Conservation (phyloP, 371 early-diverging fungal genomes). For the Rhizopus arrhizus region DNA sequence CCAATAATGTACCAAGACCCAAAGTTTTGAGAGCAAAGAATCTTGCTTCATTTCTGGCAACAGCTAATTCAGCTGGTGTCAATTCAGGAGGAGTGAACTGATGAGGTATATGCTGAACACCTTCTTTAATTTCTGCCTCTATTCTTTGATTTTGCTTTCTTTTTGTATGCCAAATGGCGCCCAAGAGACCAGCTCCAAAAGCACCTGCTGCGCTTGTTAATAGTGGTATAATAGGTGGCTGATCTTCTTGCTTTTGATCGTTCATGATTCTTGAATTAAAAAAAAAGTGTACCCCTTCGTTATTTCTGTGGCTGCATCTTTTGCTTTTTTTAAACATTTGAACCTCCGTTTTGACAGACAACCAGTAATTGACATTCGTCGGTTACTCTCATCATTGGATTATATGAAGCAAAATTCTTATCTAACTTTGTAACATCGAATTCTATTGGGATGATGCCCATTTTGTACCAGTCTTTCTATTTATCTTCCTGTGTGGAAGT, state of each 20-base stretch:
- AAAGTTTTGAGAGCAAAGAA: slow-evolving; percentile 49
- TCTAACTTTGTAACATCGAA: too few relatives aligned
- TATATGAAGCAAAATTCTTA: too few relatives aligned
- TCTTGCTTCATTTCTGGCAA: slow-evolving; percentile 42
- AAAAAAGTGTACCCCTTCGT: too few relatives aligned
- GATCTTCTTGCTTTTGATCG: not conserved
- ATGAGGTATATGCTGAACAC: slow-evolving; percentile 16
- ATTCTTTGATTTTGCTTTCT: slow-evolving; percentile 43
- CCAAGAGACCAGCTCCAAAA: slow-evolving; percentile 48
- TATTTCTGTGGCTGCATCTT: too few relatives aligned
- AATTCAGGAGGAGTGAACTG: slow-evolving; percentile 38
- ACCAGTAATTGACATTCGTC: too few relatives aligned
- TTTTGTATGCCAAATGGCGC: slow-evolving; percentile 53
- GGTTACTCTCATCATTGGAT: too few relatives aligned
- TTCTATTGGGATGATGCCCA: too few relatives aligned
- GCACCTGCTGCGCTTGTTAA: slow-evolving; percentile 42
- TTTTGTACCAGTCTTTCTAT: too few relatives aligned
- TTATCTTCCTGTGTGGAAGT: too few relatives aligned
- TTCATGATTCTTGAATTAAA: not conserved
- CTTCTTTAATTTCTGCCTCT: slow-evolving; percentile 25
- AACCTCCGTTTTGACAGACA: too few relatives aligned
- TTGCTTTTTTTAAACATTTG: too few relatives aligned
- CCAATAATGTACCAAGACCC: slow-evolving; percentile 48
- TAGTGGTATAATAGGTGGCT: slow-evolving; percentile 25
- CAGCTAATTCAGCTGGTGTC: slow-evolving; percentile 46